Base-by-base conservation (phyloP, 2,329 filamentous ascomycete genomes). In the Calonectria naviculata region DNA sequence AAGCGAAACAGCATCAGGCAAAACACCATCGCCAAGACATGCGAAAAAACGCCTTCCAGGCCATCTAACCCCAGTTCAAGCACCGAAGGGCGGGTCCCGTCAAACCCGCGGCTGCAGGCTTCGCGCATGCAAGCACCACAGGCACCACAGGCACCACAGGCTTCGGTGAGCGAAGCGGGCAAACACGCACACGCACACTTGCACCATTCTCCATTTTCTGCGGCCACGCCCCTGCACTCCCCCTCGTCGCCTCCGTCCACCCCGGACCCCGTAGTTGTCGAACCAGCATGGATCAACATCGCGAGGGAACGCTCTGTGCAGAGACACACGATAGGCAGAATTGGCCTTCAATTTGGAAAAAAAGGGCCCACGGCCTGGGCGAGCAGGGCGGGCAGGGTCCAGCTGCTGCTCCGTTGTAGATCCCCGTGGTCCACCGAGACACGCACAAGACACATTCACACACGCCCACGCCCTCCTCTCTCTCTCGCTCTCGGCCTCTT, bases 141-240 rank as follows among this genome's bases (percentile, higher is more conserved):
- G 13, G 9, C 21, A 10, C 21, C 19, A 46, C 4, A 46, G n/a
- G 21, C 42, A 41, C 49, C 24, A 17, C 15, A 21, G 52, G 38
- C 36, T 26, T 66, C 61, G 67, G 67, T 70, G 52, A 70, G 24
- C 67, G 54, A 65, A 65, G 67, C 26, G 52, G 67, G 67, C 38
- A 70, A 61, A 34, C 38, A 19, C 28, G 42, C 67, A 69, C 47
- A 64, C 62, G 36, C 42, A 42, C 49, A 42, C 34, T 29, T 31
- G 34, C 44, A 34, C 15, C 54, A 47, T 19, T n/a, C 19, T 46
- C 49, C 13, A 34, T 10, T 24, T 31, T 29, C 52, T 58, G 31
- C 31, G 52, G 52, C 56, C 52, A 46, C 52, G 17, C 63, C 63
- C 52, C 29, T 24, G 5, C 31, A 58, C 34, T 15, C 52, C 36